Evolutionary conservation across 768 basidiomycete species (phyloP), one percentile per base, ranked within the genome.

Genomic region (Lentinula edodes): DNA sequence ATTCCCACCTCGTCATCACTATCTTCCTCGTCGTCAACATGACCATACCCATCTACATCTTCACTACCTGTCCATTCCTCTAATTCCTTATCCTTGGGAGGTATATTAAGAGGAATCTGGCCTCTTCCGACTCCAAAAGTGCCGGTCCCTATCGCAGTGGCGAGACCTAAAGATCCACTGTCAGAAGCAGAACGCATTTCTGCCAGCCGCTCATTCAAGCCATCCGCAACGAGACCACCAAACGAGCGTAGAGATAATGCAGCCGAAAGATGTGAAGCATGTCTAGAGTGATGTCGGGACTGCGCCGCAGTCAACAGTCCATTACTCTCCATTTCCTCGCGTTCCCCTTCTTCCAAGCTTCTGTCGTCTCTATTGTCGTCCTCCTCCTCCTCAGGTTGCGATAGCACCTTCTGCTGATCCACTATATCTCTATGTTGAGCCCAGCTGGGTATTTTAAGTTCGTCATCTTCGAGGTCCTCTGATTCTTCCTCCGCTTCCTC

Each of bases 41-140:
- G 28, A 62, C 61, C 38, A 64, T 64, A 12, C 71, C 79, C 62
- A 76, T 78, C 80, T 62, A 85, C 67, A 69, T 91, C 91, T 69
- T 93, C 91, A 43, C 89, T 90, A 15, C 88, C 91, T 3, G 91
- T 93, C 91, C 91, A 92, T 66, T 92, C 91, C 6, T 78, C 87
- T 34, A 74, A 67, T 6, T 71, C 69, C 42, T 70, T 71, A 6
- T 74, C 75, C 5, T 62, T 70, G 5, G 32, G 6, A 43, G 12
- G 56, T 34, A 57, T 20, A 74, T 28, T 72, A 72, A 60, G 50
- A 39, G 69, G 42, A 65, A 70, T 48, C 60, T 57, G 53, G 67
- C 67, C 55, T 73, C 73, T 52, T 62, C 60, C 32, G 62, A 65
- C 58, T 46, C 68, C 48, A 53, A 35, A 61, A 41, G 38, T 63